Evolutionary conservation across 2,329 filamentous ascomycete species (phyloP), one percentile per base, ranked within the genome.

Genomic region (Drechslera avenae): DNA sequence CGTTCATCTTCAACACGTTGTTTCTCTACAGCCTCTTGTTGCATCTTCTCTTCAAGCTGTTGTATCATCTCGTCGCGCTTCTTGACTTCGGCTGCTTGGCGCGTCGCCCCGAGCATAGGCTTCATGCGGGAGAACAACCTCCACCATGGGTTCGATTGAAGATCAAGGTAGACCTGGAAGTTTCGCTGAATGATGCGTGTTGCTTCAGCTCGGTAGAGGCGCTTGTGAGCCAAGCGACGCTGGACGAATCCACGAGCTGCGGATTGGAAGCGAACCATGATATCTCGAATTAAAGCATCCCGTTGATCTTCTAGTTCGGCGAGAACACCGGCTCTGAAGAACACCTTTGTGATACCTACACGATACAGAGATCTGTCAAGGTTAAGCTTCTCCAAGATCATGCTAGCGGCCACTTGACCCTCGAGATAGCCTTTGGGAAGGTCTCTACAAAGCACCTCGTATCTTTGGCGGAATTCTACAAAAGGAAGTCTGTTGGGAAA

Each of bases 81-180:
- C 79, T 96, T 97, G 36, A 99, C 91, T 72, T 99, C 94, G 9
- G 89, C 88, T 1, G 91, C 91, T 47, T 92, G 96, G 39, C 92
- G 84, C 14, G 95, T 97, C 13, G 91, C 90, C 33, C 95, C 94
- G 9, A 99, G 81, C 30, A 99, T 81, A 18, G 94, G 94, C 69
- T 93, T 93, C 92, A 99, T 97, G 67, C 90, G 89, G 5, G 92
- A 87, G 60, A 97, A 90, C 4, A 99, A 81, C 62, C 90, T 88
- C 95, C 95, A 99, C 95, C 95, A 99, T 1, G 94, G 94, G 67
- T 92, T 97, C 36, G 90, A 84, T 64, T 90, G 91, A 17, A 99
- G 84, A 52, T 95, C 86, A 4, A 95, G 83, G 64, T 99, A 99
- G 2, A 94, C 87, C 42, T 91, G 87, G 71, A 99, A 94, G 71